Percentiles rank a stretch among this genome's conserved stretches.
Conservation (phyloP, 1,284 basidiomycete genomes). For the Schizophyllum amplum region DNA sequence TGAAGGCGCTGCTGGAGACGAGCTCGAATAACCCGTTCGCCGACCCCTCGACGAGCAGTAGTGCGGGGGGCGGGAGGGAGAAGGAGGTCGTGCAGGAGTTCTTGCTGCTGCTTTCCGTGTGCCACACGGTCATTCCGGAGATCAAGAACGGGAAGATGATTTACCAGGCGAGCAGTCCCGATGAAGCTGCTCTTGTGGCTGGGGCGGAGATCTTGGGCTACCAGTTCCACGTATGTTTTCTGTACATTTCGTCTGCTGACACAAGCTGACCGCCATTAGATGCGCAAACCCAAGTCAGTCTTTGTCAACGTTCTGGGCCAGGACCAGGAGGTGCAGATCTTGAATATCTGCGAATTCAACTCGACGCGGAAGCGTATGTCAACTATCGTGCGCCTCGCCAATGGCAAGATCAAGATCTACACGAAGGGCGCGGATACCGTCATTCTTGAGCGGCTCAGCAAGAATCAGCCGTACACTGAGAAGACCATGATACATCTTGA, state of each 20-base stretch:
- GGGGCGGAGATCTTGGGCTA: slow-evolving; percentile 93
- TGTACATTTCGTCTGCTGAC: neutral
- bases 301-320: slow-evolving; percentile 78
- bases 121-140: slow-evolving; percentile 99
- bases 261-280: slow-evolving; percentile 38
- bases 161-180: slow-evolving; percentile 96
- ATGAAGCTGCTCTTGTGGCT: slow-evolving; percentile 93
- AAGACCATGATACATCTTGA: slow-evolving; percentile 88
- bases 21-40: slow-evolving; percentile 44
- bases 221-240: slow-evolving; percentile 75
- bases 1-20: slow-evolving; percentile 47
- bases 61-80: slow-evolving; percentile 27
- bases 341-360: slow-evolving; percentile 99
- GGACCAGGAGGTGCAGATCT: slow-evolving; percentile 78
- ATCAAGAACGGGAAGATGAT: slow-evolving; percentile 75
- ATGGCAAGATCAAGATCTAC: slow-evolving; percentile 91
- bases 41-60: slow-evolving; percentile 33
- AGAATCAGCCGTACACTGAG: slow-evolving; percentile 81
- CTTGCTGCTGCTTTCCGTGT: slow-evolving; percentile 86
- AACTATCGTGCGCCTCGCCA: slow-evolving; percentile 80
- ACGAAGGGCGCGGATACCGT: slow-evolving; percentile 99
- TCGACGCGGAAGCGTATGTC: slow-evolving; percentile 98
- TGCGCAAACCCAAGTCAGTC: slow-evolving; percentile 91
- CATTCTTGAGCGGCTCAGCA: slow-evolving; percentile 81
- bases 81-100: slow-evolving; percentile 75